Evolutionary conservation across 352 stramenopile species (phyloP).

Genomic region (Globisporangium camurandrum): DNA sequence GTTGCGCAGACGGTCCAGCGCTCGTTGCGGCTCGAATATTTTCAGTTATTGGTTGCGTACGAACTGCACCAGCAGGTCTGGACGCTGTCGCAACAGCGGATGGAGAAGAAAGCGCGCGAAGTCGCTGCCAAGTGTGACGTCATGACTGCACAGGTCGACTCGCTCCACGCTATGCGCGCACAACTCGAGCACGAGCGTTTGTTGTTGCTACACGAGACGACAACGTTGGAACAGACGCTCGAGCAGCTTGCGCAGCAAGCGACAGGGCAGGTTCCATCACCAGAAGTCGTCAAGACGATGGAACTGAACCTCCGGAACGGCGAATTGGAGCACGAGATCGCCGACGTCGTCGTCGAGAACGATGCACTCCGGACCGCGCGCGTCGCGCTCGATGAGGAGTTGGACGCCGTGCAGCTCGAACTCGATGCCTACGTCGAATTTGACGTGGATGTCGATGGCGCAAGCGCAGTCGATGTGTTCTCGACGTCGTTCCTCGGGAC

Average conservation of each 20-base stretch:
- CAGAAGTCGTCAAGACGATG: slow-evolving; percentile 48
- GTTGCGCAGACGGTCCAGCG: slow-evolving; percentile 48
- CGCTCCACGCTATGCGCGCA: slow-evolving; percentile 30
- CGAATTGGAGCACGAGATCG: slow-evolving; percentile 64
- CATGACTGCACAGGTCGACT: slow-evolving; percentile 37
- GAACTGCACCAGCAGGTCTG: slow-evolving; percentile 79
- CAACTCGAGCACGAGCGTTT: slow-evolving; percentile 54
- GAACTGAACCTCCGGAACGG: slow-evolving; percentile 44
- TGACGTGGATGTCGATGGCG: slow-evolving; percentile 32
- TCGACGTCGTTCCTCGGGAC: slow-evolving; percentile 57
- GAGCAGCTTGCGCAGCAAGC: slow-evolving; percentile 53
- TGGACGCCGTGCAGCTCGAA: slow-evolving; percentile 58
- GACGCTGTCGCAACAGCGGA: slow-evolving; percentile 42
- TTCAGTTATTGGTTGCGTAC: slow-evolving; percentile 63
- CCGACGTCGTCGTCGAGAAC: slow-evolving; percentile 64
- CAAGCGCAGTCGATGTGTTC: slow-evolving; percentile 60
- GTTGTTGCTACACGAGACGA: slow-evolving; percentile 42
- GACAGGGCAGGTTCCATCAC: slow-evolving; percentile 47
- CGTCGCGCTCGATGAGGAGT: slow-evolving; percentile 36
- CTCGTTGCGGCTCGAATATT: slow-evolving; percentile 65
- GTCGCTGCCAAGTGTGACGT: slow-evolving; percentile 52
- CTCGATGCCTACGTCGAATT: slow-evolving; percentile 57
- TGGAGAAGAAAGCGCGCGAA: slow-evolving; percentile 38
- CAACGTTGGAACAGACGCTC: slow-evolving; percentile 45
- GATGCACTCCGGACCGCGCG: slow-evolving; percentile 46